Conservation (phyloP, 169 alveolate species). For the Plasmodium reichenowi region DNA sequence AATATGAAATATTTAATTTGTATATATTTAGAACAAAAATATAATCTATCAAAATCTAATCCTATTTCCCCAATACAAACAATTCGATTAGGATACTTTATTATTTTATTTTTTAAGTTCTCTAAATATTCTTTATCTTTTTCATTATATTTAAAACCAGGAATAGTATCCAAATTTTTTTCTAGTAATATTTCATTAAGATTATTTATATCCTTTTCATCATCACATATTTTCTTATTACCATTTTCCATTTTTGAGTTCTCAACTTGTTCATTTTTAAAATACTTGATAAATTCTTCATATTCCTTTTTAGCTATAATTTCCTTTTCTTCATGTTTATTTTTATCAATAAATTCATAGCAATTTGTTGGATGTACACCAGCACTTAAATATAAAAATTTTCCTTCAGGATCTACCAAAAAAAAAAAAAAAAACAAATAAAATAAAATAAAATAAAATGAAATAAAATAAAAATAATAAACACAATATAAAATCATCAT, state of each 20-base stretch:
- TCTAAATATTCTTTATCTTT: constrained; percentile 83
- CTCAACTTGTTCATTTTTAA: constrained; percentile 15
- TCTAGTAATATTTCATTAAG: too few species aligned
- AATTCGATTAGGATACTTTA: constrained; percentile 81
- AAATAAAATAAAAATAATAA: background rate
- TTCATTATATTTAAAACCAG: constrained; percentile 65
- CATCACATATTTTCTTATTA: constrained; percentile 6
- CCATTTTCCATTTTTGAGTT: background rate
- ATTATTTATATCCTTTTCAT: background rate
- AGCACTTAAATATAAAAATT: constrained; percentile 87
- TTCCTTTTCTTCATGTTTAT: constrained; percentile 71
- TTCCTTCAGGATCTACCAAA: constrained; percentile 85
- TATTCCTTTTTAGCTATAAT: constrained; percentile 54
- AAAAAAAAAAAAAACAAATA: too few species aligned
- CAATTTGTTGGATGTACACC: constrained; percentile 94
- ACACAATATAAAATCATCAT: background rate
- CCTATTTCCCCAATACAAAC: constrained; percentile 92
- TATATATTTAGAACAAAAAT: constrained; percentile 86
- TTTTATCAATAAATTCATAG: constrained; percentile 81
- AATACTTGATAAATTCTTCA: constrained; percentile 51
- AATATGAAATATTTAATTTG: constrained; percentile 87
- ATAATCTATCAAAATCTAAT: constrained; percentile 89
- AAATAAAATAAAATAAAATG: background rate
- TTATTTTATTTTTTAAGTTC: constrained; percentile 82
- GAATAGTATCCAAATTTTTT: constrained; percentile 19